Base-by-base conservation (phyloP, 768 basidiomycete genomes). In the Rhizopogon vinicolor region DNA sequence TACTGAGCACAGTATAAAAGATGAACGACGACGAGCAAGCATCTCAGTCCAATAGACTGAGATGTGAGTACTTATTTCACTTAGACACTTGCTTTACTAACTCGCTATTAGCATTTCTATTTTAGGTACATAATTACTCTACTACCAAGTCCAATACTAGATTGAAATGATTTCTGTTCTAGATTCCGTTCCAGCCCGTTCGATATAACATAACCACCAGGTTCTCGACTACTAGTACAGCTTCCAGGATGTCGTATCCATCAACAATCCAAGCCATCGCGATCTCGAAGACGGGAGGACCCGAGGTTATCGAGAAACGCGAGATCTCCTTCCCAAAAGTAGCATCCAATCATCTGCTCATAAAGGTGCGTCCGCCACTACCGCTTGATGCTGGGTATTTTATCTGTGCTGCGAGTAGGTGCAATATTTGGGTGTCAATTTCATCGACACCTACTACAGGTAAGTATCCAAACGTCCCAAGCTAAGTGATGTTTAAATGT, bases 401-500 rank as follows among this genome's bases (percentile, higher is more conserved):
- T 3, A 35, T 22, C 13, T 33, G 19, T 62, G 49, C 9, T 35
- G 14, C 7, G 51, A 37, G 46, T 63, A 87, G 88, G 76, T 85
- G 22, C 83, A 91, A 61, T 93, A 85, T 61, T 73, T 78, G 8
- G 91, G 91, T 7, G 80, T 96, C 62, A 97, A 97, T 74, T 97
- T 89, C 67, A 92, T 89, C 65, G 89, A 91, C 66, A 85, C 83
- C 43, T 95, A 97, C 68, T 84, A 80, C 65, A 78, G 93, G 82
- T 86, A 71, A 68, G 71, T 61, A 40, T 54, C 61, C 3, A 58
- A 62, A n/a, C 56, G 63, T 43, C 68, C 64, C 14, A 14, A 53
- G 44, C 16, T 3, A 31, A 35, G 13, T 19, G 5, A n/a, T 35
- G 60, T 31, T 8, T 45, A 25, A 28, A 16, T 18, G 3, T 4